Base-by-base conservation (phyloP, 1,284 basidiomycete species). In the Singerocomus inundabilis region DNA sequence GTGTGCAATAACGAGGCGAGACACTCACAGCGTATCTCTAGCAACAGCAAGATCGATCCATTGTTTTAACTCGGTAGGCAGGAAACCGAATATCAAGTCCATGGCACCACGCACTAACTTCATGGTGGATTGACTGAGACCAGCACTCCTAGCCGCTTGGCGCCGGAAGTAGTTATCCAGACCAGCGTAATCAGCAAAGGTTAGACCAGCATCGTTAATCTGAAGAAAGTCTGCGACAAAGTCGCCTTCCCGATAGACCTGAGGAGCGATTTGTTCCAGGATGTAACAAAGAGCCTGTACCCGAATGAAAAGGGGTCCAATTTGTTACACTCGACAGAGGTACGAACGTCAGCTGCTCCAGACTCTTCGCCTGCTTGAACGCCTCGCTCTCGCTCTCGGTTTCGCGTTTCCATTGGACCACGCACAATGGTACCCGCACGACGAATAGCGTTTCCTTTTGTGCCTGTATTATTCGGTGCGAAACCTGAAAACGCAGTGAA, bases 161-260 rank as follows among this genome's bases (percentile, higher is more conserved):
- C 95, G 78, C 24, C 91, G 79, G 75, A 98, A 98, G 71, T 97
- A 98, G 48, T 86, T 91, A 66, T 98, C 96, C 53, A 99, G 73
- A 42, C 87, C 85, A 83, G 94, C 92, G 62, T 97, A 95, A 70
- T 98, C 96, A 9, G 96, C 96, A 69, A 94, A 99, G 0, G 96
- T 98, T 16, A 92, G 78, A 24, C 84, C 84, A 38, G 85, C 82
- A 61, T 96, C 92, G 56, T 90, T 88, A 64, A 97, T 89, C 64
- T 96, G 93, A 38, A 99, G 73, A 67, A 98, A 94, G 59, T 95
- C 91, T 9, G 86, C 81, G 54, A 98, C 85, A 70, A 98, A 98
- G 15, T 85, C 84, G 63, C 91, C 85, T 70, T 99, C 96, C 10
- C 80, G 80, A 51, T 86, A 83, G 13, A 98, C 77, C 46, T 88